Base-by-base conservation (phyloP, 108 stramenopile genomes). In the Chaetoceros tenuissimus region DNA sequence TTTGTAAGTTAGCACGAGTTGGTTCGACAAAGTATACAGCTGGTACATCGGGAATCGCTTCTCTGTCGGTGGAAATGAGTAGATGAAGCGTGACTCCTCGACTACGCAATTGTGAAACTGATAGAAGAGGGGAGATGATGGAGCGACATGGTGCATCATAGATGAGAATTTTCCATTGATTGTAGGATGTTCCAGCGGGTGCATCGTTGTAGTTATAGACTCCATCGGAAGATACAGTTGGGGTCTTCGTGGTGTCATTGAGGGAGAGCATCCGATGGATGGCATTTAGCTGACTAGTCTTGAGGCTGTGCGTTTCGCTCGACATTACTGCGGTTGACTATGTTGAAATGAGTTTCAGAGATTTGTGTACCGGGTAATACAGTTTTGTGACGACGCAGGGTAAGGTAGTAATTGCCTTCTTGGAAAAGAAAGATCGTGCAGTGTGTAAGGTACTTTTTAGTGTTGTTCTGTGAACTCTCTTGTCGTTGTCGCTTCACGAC, bases 81-180 rank as follows among this genome's bases (percentile, higher is more conserved):
- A 94, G 57, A 63, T 99, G 99, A 16, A 99, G 79, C 1, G 99
- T 99, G 22, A 99, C 97, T 31, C 99, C 99, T 5, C 85, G 80
- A 29, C 85, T 72, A 16, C 99, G 88, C 21, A 99, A 84, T 64
- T 89, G 90, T 48, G 88, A 82, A 18, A 99, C 96, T 51, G 82
- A 83, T 13, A 97, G 65, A 5, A 99, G 77, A 3, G 98, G 97
- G 2, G 94, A 94, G 66, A 99, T 95, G 60, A 99, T 94, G 53
- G 91, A 84, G 27, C 96, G 87, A 59, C 94, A 92, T 56, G 81
- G 77, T 13, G 66, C 64, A 77, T 99, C 99, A 71, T 97, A 97
- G 58, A 99, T 93, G 46, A 99, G 72, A 31, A 98, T 90, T 75
- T 97, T 99, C 97, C 97, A 99, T 59, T 94, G 84, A 59, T 83